These are phyloP conservation scores for Pseudocercospora macadamiae DNA, from an alignment of 2,329 filamentous ascomycete genomes.

Conservation along the genomic window DNA sequence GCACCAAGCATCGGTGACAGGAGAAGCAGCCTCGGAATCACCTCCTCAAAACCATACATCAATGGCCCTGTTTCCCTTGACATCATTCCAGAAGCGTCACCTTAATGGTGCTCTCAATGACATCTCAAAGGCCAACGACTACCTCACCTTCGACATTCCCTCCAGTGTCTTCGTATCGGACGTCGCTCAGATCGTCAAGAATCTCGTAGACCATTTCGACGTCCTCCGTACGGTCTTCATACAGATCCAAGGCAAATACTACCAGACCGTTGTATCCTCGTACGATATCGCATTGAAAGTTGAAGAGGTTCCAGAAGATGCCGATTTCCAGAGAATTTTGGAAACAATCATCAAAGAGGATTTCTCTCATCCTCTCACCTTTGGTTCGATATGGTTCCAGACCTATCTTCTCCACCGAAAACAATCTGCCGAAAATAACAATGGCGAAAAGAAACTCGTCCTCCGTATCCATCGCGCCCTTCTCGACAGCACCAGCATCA, in stretches of 20 bases:
- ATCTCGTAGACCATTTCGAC: constrained; percentile 17
- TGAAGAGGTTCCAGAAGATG: neutral
- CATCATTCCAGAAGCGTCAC: constrained; percentile 6
- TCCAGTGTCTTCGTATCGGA: constrained; percentile 1
- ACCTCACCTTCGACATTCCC: constrained; percentile 14
- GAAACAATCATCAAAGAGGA: constrained; percentile 9
- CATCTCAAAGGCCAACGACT: constrained; percentile 7
- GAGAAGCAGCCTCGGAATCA: neutral
- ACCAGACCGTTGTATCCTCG: neutral
- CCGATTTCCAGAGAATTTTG: neutral
- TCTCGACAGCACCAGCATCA: constrained; percentile 10
- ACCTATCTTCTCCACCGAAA: constrained; percentile 10
- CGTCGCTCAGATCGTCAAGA: constrained; percentile 1
- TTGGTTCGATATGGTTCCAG: constrained; percentile 2
- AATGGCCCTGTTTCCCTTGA: constrained; percentile 8
- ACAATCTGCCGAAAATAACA: neutral
- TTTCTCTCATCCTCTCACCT: neutral
- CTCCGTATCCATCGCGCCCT: constrained; percentile 9
- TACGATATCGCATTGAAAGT: constrained; percentile 15
- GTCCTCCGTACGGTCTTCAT: constrained; percentile 16
- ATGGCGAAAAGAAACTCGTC: neutral
- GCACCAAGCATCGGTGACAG: constrained; percentile 10
- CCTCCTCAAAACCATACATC: neutral
- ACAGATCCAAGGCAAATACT: constrained; percentile 4
- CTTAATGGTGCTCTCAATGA: neutral